Conservation (phyloP, 805 yeast genomes). For the Scheffersomyces stipitis region DNA sequence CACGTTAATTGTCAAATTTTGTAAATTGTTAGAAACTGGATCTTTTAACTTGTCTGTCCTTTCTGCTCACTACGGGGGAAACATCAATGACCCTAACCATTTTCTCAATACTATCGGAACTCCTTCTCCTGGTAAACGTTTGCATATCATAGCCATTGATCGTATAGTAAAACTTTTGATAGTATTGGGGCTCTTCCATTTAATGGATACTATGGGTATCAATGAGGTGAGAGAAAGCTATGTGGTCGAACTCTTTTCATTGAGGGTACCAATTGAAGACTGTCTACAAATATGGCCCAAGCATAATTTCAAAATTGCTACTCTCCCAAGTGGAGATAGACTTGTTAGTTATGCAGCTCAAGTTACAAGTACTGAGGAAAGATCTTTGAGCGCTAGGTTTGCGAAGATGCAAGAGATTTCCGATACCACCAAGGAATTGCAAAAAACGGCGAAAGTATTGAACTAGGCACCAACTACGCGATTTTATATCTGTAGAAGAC, state of each 20-base stretch:
- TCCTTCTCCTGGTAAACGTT: neutral
- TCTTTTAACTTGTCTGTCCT: constrained; percentile 8
- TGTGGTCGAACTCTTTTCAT: neutral
- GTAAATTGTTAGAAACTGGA: constrained; percentile 12
- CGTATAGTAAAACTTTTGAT: neutral
- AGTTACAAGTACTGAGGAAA: too few relatives aligned
- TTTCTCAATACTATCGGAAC: constrained; percentile 9
- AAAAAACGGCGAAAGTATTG: too few relatives aligned
- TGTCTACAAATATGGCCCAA: neutral
- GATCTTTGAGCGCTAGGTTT: too few relatives aligned
- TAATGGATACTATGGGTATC: neutral
- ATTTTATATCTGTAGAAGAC: too few relatives aligned
- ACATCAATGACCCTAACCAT: constrained; percentile 8
- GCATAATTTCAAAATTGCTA: too few relatives aligned
- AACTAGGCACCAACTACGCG: too few relatives aligned
- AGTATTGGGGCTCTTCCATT: neutral
- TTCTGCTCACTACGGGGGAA: constrained; percentile 3
- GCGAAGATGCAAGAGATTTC: too few relatives aligned
- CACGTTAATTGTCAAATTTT: constrained; percentile 16
- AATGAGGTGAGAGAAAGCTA: neutral
- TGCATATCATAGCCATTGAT: neutral
- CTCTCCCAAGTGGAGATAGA: too few relatives aligned
- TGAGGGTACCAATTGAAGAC: neutral
- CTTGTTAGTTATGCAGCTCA: too few relatives aligned
- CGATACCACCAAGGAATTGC: too few relatives aligned